Evolutionary conservation across 2,329 filamentous ascomycete genomes (phyloP).

Genomic region (Leptographium radiaticola): DNA sequence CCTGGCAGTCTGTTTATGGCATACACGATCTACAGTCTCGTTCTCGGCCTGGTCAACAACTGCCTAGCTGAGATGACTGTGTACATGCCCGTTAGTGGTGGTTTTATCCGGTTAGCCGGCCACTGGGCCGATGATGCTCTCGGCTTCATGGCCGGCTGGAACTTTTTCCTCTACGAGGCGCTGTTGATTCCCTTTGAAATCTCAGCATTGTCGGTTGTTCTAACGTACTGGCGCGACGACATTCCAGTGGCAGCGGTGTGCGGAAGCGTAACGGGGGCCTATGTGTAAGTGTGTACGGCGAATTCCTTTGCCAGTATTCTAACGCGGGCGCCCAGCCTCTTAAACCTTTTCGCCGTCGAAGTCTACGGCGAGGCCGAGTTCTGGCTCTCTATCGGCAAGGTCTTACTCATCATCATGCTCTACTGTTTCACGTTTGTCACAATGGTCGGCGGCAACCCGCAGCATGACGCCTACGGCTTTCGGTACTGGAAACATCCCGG

Average conservation of each 20-base stretch:
- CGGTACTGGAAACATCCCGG: slow-evolving; percentile 30
- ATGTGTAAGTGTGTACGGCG: slow-evolving; percentile 5
- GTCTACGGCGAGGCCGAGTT: slow-evolving; percentile 29
- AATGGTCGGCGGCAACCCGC: slow-evolving; percentile 42
- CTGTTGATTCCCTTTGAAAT: slow-evolving; percentile 28
- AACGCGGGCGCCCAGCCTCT: background rate
- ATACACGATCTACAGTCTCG: slow-evolving; percentile 39
- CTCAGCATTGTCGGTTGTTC: slow-evolving; percentile 22
- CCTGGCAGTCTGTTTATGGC: slow-evolving; percentile 42
- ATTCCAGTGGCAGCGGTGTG: slow-evolving; percentile 39
- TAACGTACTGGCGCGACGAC: slow-evolving; percentile 32
- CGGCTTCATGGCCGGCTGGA: slow-evolving; percentile 40
- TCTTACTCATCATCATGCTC: slow-evolving; percentile 39
- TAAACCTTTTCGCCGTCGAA: slow-evolving; percentile 22
- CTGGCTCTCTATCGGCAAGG: slow-evolving; percentile 31
- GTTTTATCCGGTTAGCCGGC: slow-evolving; percentile 37
- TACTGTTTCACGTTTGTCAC: slow-evolving; percentile 43
- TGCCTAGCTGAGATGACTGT: slow-evolving; percentile 49
- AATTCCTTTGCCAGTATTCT: background rate
- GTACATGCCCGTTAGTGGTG: slow-evolving; percentile 48
- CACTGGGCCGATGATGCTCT: slow-evolving; percentile 54
- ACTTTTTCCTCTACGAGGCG: slow-evolving; percentile 29
- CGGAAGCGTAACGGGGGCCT: slow-evolving; percentile 30
- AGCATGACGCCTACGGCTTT: slow-evolving; percentile 30
- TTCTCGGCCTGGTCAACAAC: slow-evolving; percentile 52